phyloP scores from a whole-genome alignment of 306 rosid species.

The Lathyrus oleraceus region DNA sequence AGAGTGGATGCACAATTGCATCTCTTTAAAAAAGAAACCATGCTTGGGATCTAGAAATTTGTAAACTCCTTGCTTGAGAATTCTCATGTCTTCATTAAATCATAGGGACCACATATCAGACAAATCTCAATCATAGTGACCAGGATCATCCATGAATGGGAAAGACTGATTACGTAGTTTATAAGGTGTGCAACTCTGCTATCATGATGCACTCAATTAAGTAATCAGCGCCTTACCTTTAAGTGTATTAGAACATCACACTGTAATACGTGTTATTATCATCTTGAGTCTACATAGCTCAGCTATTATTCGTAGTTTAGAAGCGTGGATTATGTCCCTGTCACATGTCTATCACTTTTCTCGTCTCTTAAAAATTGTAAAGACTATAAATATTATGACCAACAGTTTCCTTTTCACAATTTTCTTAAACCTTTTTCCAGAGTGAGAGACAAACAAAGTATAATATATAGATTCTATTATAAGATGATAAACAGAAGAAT shows the following conservation, averaged over 20 bases:
- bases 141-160: too few species aligned
- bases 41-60: too few species aligned
- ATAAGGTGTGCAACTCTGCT: not conserved
- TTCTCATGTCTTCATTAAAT: too few species aligned
- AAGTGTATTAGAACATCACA: not conserved
- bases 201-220: constrained; percentile 2
- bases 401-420: constrained; percentile 4
- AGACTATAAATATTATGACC: not conserved
- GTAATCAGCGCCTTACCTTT: not conserved
- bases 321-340: not conserved
- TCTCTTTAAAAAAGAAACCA: too few species aligned
- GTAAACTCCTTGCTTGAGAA: too few species aligned
- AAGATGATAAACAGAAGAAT: constrained; percentile 4
- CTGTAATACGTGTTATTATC: not conserved
- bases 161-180: too few species aligned
- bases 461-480: constrained; percentile 5
- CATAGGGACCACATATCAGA: too few species aligned
- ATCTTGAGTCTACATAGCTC: not conserved
- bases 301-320: not conserved
- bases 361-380: not conserved
- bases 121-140: too few species aligned
- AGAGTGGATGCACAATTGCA: too few species aligned
- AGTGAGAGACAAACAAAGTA: not conserved
- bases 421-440: not conserved
- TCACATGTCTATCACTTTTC: not conserved